Base-by-base conservation (phyloP, 1,284 basidiomycete genomes). In the Cutaneotrichosporon cutaneum region DNA sequence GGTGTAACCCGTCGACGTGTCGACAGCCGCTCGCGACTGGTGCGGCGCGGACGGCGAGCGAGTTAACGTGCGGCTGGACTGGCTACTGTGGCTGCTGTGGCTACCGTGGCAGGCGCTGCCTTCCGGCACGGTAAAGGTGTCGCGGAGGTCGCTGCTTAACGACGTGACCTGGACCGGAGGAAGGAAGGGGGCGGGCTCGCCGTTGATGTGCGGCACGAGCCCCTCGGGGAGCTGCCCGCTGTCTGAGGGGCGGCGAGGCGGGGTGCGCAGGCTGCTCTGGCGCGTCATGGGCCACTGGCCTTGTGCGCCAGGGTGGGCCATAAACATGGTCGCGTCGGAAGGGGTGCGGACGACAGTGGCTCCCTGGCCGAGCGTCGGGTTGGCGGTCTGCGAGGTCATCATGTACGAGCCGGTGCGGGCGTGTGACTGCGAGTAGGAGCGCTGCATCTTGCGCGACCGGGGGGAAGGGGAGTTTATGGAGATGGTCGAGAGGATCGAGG, bases 321-420 rank as follows among this genome's bases (percentile, higher is more conserved):
- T 68, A 18, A 62, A 66, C 44, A 55, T 50, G 10, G 66, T 59
- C 13, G 72, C 72, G 30, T 74, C 72, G 22, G 63, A 55, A 8
- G 72, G 72, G 2, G 68, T 72, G 14, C 71, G 62, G 10, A 74
- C 72, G 18, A 74, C 64, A 10, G 60, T 61, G 0, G 71, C 71
- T 16, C 71, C 71, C 30, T 60, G 56, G 0, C 65, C 65, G 27
- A 67, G 66, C 0, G 53, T 47, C 2, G 44, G 30, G n/a, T 33
- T 16, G 1, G 27, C 47, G 3, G 39, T 21, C 18, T 56, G 61
- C 2, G 14, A 32, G 26, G 8, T 51, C 18, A 32, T 51, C 51
- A 53, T 13, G 51, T 51, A 36, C 8, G 56, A 53, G n/a, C 54
- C 52, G 9, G 52, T 54, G 35, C 52, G 53, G 0, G 59, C 54